Conservation (phyloP, 2,329 filamentous ascomycete genomes). For the Penicillium sp. region DNA sequence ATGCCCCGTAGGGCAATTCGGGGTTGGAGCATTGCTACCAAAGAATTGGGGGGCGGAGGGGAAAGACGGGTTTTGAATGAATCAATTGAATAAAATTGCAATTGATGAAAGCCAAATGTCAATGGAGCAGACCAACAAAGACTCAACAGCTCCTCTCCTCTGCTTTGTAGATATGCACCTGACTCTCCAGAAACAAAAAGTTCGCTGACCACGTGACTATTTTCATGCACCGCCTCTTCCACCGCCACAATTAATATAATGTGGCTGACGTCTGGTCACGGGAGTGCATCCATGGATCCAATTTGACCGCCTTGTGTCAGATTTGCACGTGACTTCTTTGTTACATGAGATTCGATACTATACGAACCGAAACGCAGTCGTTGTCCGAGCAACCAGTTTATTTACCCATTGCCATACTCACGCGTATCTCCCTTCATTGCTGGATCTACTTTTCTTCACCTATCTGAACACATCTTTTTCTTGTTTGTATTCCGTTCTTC, state of each 20-base stretch:
- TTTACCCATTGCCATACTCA: constrained; percentile 22
- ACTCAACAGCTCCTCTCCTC: constrained; percentile 3
- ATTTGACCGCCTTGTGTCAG: neutral
- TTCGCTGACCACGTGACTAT: constrained; percentile 21
- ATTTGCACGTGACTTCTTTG: neutral
- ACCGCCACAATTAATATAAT: neutral
- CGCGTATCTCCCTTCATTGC: constrained; percentile 27
- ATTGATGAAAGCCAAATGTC: neutral
- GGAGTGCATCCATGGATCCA: neutral
- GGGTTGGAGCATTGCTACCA: constrained; percentile 62
- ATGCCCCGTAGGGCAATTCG: constrained; percentile 59
- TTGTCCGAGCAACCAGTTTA: constrained; percentile 51
- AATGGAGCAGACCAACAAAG: constrained; percentile 6
- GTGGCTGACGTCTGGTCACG: neutral
- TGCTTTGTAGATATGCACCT: constrained; percentile 5
- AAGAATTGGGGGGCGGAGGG: neutral
- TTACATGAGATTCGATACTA: constrained; percentile 4
- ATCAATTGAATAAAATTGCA: constrained; percentile 1
- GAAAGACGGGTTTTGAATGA: neutral
- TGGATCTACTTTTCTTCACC: constrained; percentile 20
- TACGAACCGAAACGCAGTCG: constrained; percentile 27
- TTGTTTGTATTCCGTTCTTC: constrained; percentile 8
- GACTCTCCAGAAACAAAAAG: constrained; percentile 22
- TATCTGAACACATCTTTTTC: constrained; percentile 5
- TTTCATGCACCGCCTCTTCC: constrained; percentile 2